Conservation (phyloP, 768 basidiomycete species). For the Ephemerocybe angulata region DNA sequence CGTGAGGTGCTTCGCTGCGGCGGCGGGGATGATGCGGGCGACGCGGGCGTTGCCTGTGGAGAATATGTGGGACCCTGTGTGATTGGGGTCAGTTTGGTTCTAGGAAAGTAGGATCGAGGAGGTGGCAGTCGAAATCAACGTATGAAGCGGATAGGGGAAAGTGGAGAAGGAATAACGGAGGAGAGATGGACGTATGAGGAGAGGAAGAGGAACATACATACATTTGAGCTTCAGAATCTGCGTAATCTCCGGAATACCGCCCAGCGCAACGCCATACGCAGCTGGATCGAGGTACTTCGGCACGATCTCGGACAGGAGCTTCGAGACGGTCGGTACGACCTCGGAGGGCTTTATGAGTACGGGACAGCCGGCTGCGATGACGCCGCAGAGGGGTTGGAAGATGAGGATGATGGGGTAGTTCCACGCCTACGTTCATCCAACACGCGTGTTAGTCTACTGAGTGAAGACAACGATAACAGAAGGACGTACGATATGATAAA, state of each 20-base stretch:
- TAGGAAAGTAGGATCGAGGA: too few species aligned
- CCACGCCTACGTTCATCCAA: constrained; percentile 45
- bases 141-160: too few species aligned
- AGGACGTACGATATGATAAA: constrained; percentile 60
- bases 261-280: constrained; percentile 54
- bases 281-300: constrained; percentile 47
- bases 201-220: constrained; percentile 15
- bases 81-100: too few species aligned
- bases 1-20: constrained; percentile 52
- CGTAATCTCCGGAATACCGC: constrained; percentile 55
- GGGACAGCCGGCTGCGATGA: constrained; percentile 73
- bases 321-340: constrained; percentile 43
- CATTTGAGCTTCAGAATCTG: constrained; percentile 48
- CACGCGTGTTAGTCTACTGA: not conserved
- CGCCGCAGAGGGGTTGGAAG: constrained; percentile 61
- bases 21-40: constrained; percentile 45
- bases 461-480: too few species aligned
- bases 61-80: constrained; percentile 37
- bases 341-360: constrained; percentile 68
- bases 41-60: constrained; percentile 47
- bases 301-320: constrained; percentile 50
- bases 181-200: constrained; percentile 10
- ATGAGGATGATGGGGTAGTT: constrained; percentile 59
- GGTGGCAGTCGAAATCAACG: too few species aligned
- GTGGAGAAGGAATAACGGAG: not conserved